Percentiles rank a stretch among this genome's conserved stretches.
These are phyloP conservation scores for Citrullus mucosospermus DNA, from an alignment of 306 rosid species.

Conservation along the genomic window DNA sequence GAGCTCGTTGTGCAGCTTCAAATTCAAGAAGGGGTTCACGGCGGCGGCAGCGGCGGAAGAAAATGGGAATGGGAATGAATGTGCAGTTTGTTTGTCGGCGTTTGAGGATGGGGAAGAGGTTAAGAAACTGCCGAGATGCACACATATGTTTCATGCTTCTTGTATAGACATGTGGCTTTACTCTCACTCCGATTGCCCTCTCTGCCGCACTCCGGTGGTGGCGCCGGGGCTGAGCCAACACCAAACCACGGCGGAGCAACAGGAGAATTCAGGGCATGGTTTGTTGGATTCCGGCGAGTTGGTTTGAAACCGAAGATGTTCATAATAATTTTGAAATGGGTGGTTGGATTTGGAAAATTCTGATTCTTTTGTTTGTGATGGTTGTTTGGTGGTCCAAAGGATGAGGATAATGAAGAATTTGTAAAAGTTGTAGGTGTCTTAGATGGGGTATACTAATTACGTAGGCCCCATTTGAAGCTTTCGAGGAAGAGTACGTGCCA, in stretches of 20 bases:
- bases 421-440: not conserved
- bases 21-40: constrained; percentile 42
- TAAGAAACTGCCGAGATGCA: constrained; percentile 57
- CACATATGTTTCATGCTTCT: constrained; percentile 56
- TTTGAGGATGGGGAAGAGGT: constrained; percentile 91
- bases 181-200: constrained; percentile 84
- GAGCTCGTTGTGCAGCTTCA: constrained; percentile 42
- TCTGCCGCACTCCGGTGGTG: constrained; percentile 57
- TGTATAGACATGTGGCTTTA: constrained; percentile 93
- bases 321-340: not conserved
- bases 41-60: constrained; percentile 3
- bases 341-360: not conserved
- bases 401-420: constrained; percentile 7
- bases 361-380: not conserved
- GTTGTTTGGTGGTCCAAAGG: not conserved
- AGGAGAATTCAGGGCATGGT: constrained; percentile 18
- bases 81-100: constrained; percentile 61
- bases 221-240: constrained; percentile 5
- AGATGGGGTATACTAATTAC: not conserved
- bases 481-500: too few relatives aligned
- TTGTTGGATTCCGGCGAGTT: not conserved
- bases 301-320: not conserved
- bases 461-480: not conserved
- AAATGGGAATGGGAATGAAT: constrained; percentile 26
- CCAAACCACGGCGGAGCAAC: constrained; percentile 1